A percentile compares a stretch with the other conserved stretches of the same genome.
phyloP scores from a whole-genome alignment of 2,329 filamentous ascomycete genomes.

The Fusarium napiforme region DNA sequence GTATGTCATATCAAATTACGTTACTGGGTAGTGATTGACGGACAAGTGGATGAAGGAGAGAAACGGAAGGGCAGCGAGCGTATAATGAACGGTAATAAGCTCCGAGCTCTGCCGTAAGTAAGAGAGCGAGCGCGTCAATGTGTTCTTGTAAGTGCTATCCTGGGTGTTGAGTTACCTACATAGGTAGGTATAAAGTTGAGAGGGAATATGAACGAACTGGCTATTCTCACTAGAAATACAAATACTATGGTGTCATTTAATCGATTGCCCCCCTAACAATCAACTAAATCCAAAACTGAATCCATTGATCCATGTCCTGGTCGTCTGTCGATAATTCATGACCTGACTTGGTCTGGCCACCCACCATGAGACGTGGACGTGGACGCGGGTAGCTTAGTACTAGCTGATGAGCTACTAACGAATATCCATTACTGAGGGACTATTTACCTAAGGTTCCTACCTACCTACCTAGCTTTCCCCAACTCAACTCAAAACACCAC shows the following conservation, averaged over 20 bases:
- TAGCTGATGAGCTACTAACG: constrained; percentile 1
- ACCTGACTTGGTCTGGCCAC: constrained; percentile 36
- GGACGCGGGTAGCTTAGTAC: background rate
- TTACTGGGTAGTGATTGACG: constrained; percentile 9
- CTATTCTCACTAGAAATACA: background rate
- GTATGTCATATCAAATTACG: background rate
- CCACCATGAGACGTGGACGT: constrained; percentile 7
- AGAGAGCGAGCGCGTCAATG: background rate
- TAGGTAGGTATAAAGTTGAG: background rate
- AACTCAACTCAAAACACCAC: constrained; percentile 11
- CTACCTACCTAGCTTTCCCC: constrained; percentile 9
- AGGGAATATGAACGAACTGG: background rate
- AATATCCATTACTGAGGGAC: constrained; percentile 3
- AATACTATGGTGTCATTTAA: background rate
- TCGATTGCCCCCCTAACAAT: background rate
- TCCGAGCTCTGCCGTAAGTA: constrained; percentile 17
- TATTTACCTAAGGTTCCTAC: constrained; percentile 16
- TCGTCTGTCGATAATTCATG: constrained; percentile 36
- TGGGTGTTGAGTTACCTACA: background rate
- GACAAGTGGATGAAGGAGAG: constrained; percentile 17
- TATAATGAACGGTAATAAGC: background rate
- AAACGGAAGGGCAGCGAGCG: constrained; percentile 13
- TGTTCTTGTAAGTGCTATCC: constrained; percentile 2
- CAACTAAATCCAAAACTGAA: background rate
- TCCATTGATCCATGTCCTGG: constrained; percentile 20